phyloP scores from a whole-genome alignment of 2,329 filamentous ascomycete species.

The Ophiostoma piceae region DNA sequence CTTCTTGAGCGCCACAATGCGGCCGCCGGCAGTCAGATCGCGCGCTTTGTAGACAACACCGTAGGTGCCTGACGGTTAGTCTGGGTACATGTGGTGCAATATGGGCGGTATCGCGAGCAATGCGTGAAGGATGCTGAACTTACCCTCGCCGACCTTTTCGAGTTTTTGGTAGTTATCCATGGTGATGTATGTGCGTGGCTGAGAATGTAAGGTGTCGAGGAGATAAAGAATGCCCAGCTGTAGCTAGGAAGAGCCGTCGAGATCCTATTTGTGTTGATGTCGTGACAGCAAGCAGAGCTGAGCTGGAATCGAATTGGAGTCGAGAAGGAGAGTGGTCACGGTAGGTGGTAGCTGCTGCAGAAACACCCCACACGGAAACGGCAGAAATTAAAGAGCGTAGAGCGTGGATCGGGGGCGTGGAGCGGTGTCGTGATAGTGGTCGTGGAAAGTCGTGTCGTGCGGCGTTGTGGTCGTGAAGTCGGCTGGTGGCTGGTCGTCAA shows the following conservation, averaged over 20 bases:
- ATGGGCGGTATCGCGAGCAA: neutral
- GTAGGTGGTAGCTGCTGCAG: neutral
- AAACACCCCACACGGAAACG: constrained; percentile 10
- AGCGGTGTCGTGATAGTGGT: constrained; percentile 16
- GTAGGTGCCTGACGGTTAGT: constrained; percentile 63
- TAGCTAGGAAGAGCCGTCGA: neutral
- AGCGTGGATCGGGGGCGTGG: constrained; percentile 1
- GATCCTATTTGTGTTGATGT: neutral
- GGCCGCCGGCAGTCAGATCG: constrained; percentile 69
- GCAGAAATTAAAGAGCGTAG: neutral
- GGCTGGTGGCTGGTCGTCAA: constrained; percentile 10
- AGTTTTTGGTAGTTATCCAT: constrained; percentile 95
- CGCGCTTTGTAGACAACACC: constrained; percentile 88
- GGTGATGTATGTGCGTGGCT: constrained; percentile 10
- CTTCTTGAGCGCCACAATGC: constrained; percentile 87
- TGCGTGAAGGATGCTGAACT: constrained; percentile 28
- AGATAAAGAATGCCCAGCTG: neutral
- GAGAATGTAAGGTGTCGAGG: neutral
- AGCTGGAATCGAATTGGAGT: neutral
- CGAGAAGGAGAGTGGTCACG: neutral
- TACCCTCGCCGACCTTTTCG: constrained; percentile 88
- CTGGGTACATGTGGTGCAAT: neutral
- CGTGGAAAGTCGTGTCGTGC: constrained; percentile 16
- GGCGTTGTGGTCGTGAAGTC: constrained; percentile 14
- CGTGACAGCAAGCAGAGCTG: neutral